Percentiles rank a stretch among this genome's conserved stretches.
These are phyloP conservation scores for Pleomassaria siparia DNA, from an alignment of 2,329 filamentous ascomycete genomes.

Conservation along the genomic window DNA sequence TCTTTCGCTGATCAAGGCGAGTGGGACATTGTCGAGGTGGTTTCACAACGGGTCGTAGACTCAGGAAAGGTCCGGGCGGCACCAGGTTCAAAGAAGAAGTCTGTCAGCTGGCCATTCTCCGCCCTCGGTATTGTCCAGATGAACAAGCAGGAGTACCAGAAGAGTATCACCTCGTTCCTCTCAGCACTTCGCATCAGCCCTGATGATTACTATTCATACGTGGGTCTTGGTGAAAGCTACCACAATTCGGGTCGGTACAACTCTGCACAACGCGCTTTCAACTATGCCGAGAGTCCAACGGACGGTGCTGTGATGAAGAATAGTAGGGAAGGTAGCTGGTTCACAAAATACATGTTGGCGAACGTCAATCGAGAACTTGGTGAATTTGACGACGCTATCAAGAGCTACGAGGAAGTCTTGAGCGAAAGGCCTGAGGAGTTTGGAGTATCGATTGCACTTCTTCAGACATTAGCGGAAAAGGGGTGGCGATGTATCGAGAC, in stretches of 20 bases:
- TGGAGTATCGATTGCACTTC: constrained; percentile 81
- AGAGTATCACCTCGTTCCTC: constrained; percentile 90
- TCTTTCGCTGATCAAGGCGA: constrained; percentile 88
- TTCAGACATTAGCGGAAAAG: constrained; percentile 85
- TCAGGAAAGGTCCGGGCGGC: constrained; percentile 91
- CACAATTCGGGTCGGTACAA: constrained; percentile 91
- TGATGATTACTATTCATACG: constrained; percentile 90
- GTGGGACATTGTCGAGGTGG: constrained; percentile 94
- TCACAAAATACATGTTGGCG: constrained; percentile 93
- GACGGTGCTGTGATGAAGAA: constrained; percentile 57
- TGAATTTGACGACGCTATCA: constrained; percentile 82
- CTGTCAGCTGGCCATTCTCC: constrained; percentile 93
- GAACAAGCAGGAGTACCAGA: constrained; percentile 87
- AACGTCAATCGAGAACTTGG: constrained; percentile 92
- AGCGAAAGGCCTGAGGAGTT: constrained; percentile 70
- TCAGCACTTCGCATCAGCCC: constrained; percentile 81
- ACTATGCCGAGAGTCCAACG: constrained; percentile 79
- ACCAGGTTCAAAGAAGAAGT: constrained; percentile 89
- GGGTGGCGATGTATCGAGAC: constrained; percentile 76
- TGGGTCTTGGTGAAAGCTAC: constrained; percentile 96
- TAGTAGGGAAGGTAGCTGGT: constrained; percentile 76
- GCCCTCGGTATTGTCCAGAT: constrained; percentile 92
- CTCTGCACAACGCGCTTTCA: constrained; percentile 88
- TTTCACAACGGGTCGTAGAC: constrained; percentile 86
- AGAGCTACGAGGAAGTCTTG: constrained; percentile 74